These are phyloP conservation scores for Microthyrium microscopicum DNA, from an alignment of 2,329 filamentous ascomycete genomes.

Conservation along the genomic window DNA sequence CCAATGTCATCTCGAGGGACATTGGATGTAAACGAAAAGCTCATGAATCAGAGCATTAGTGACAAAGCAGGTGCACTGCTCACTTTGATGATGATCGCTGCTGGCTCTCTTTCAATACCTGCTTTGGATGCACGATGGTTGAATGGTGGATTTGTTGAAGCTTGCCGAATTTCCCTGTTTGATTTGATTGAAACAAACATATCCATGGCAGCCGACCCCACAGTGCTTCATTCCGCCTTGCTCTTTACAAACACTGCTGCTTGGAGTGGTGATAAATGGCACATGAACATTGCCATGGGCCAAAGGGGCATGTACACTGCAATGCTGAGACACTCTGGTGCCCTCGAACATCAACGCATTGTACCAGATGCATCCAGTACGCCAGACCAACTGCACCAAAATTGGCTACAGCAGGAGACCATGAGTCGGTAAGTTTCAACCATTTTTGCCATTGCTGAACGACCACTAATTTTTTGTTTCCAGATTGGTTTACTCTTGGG, in stretches of 20 bases:
- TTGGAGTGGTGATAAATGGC: conserved; percentile 63
- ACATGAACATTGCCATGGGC: conserved; percentile 62
- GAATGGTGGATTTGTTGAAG: conserved; percentile 50
- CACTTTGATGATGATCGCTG: conserved; percentile 55
- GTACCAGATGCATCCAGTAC: conserved; percentile 2
- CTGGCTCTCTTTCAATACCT: conserved; percentile 50
- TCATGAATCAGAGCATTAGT: conserved; percentile 35
- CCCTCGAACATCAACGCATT: conserved; percentile 32
- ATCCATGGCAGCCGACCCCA: conserved; percentile 47
- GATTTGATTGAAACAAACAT: conserved; percentile 58
- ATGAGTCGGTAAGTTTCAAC: conserved; percentile 36
- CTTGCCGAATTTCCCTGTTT: conserved; percentile 54
- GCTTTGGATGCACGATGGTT: conserved; percentile 48
- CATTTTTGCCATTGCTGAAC: conserved; percentile 5
- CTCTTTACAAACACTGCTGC: conserved; percentile 52
- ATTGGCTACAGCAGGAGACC: conserved; percentile 49
- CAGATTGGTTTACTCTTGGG: conserved; percentile 59
- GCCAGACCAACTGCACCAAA: conserved; percentile 30
- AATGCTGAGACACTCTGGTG: conserved; percentile 54
- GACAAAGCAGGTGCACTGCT: conserved; percentile 49
- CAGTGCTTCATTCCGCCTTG: conserved; percentile 47
- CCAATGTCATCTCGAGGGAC: conserved; percentile 42
- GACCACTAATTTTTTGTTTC: conserved; percentile 9
- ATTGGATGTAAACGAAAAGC: conserved; percentile 50
- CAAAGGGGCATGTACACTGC: conserved; percentile 58